phyloP scores from a whole-genome alignment of 1,284 basidiomycete species.

The Trichosporon asahii region DNA sequence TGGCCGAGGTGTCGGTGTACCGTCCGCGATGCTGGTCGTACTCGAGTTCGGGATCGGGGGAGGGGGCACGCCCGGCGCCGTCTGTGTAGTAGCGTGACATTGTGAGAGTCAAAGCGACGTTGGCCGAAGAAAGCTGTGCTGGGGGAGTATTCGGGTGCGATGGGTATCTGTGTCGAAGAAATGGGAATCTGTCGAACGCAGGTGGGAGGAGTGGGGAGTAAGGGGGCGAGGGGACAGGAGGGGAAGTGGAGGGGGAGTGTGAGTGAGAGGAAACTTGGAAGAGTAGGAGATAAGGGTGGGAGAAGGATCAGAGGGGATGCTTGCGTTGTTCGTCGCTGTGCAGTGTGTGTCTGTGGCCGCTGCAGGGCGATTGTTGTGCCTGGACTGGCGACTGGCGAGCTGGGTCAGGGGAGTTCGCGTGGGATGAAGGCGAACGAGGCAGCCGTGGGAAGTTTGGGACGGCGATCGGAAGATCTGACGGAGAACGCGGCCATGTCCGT shows the following conservation, averaged over 20 bases:
- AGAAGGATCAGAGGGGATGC: background rate
- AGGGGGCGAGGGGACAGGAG: background rate
- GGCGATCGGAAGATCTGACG: background rate
- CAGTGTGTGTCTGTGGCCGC: background rate
- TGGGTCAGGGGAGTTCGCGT: background rate
- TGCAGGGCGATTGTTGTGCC: no score
- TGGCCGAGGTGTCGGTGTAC: slow-evolving; percentile 6
- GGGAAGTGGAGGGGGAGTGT: background rate
- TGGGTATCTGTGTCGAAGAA: background rate
- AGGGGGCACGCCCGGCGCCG: slow-evolving; percentile 11
- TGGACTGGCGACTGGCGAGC: background rate
- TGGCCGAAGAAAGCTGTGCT: background rate
- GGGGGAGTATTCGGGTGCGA: background rate
- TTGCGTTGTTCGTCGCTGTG: background rate
- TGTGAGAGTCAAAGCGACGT: background rate
- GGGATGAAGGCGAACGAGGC: background rate
- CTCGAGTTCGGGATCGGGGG: slow-evolving; percentile 17
- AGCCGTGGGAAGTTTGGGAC: background rate
- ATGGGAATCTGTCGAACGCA: background rate
- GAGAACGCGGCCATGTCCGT: background rate
- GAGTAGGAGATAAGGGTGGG: background rate
- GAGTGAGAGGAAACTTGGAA: slow-evolving; percentile 1
- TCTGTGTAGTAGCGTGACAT: slow-evolving; percentile 27
- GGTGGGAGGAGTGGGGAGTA: background rate
- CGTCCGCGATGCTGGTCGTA: background rate